These are phyloP conservation scores for Arabidopsis thaliana DNA, from an alignment of 345 rosid species.

Conservation along the genomic window DNA sequence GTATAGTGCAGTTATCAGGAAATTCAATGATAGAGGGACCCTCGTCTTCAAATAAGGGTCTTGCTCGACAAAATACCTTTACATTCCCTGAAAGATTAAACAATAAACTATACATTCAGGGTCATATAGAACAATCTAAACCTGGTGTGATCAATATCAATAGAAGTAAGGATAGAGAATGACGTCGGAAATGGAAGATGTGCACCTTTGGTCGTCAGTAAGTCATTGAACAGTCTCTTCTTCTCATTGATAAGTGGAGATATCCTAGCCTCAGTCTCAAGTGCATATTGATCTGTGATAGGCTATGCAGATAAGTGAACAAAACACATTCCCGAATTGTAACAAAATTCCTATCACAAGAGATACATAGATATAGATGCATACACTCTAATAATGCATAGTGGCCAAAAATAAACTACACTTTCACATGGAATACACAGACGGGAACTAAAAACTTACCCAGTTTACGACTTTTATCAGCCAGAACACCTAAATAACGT, in stretches of 20 bases:
- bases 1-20: slow-evolving; percentile 87
- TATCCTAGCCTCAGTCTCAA: slow-evolving; percentile 91
- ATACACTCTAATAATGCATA: too few species aligned
- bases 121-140: slow-evolving; percentile 27
- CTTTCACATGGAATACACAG: neutral
- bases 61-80: slow-evolving; percentile 58
- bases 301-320: slow-evolving; percentile 37
- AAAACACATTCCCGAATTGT: slow-evolving; percentile 12
- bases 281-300: slow-evolving; percentile 81
- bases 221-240: slow-evolving; percentile 86
- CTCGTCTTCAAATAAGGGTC: slow-evolving; percentile 87
- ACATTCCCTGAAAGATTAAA: slow-evolving; percentile 65
- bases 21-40: slow-evolving; percentile 79
- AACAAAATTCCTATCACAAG: neutral
- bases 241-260: slow-evolving; percentile 88
- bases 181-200: slow-evolving; percentile 23
- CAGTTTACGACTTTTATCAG: slow-evolving; percentile 74
- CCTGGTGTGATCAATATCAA: neutral
- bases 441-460: slow-evolving; percentile 52
- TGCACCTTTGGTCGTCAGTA: slow-evolving; percentile 86
- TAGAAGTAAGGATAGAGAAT: slow-evolving; percentile 5
- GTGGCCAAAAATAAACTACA: neutral
- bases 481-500: slow-evolving; percentile 92
- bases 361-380: neutral
- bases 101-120: slow-evolving; percentile 30